Evolutionary conservation across 177 flowering plant genomes (phyloP), one percentile per base, ranked within the genome.

Genomic region (Tripterygium wilfordii): DNA sequence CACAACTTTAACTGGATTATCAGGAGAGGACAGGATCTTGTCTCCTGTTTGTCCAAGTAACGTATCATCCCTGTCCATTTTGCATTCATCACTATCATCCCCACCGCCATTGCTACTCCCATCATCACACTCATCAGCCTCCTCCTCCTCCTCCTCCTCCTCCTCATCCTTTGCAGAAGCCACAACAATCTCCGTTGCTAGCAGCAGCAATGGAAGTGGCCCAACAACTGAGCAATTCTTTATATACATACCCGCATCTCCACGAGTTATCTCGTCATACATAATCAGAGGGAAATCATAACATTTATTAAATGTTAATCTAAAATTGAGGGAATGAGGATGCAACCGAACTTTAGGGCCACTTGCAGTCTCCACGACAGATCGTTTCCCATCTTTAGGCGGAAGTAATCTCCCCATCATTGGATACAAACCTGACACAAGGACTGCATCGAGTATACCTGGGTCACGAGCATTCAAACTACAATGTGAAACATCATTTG

Each of bases 351-450:
- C 95, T 58, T 75, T 82, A 42, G 68, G 72, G 53, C 95, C 84
- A 60, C 62, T 54, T 3, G 82, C 69, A 54, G 83, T 85, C 67
- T 87, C 94, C 29, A 90, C 69, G 15, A 66, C 17, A 37, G 46
- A 33, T 21, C 63, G 63, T 49, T 42, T 60, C 27, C 72, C 67
- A 24, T 37, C 58, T 54, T 51, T 64, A 3, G 63, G 73, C 24
- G 74, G 74, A 43, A 53, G 65, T 53, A 80, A 53, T 60, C 74
- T 82, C 45, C 95, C 99, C 35, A 94, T 83, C 94, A 68, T 87
- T 17, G 97, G 99, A 66, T 90, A 94, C 46, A 82, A 48, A 36
- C 96, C 96, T 42, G 96, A 80, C 53, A 83, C 67, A 39, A 94
- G 79, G 38, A 94, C 88, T 26, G 96, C 94, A 62, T 78, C 85